A percentile compares a stretch with the other conserved stretches of the same genome.
Conservation (phyloP, 2,329 filamentous ascomycete genomes). For the Bimuria novae-zelandiae region DNA sequence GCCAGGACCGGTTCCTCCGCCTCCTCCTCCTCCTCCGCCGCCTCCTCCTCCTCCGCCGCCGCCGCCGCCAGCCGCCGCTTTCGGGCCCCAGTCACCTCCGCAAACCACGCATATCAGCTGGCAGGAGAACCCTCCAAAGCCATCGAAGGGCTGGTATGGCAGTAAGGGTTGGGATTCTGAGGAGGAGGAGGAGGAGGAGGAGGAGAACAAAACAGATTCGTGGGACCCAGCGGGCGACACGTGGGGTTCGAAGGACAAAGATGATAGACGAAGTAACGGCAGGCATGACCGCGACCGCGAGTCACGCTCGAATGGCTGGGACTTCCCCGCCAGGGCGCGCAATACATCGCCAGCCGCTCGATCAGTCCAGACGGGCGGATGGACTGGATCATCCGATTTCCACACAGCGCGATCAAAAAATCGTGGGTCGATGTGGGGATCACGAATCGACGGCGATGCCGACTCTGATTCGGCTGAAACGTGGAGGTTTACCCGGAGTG, state of each 20-base stretch:
- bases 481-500: not conserved
- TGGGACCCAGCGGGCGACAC: constrained; percentile 28
- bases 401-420: not conserved
- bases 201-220: constrained; percentile 15
- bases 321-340: not conserved
- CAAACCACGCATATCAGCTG: constrained; percentile 19
- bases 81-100: constrained; percentile 6
- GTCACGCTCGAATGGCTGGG: not conserved
- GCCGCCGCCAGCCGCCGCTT: not conserved
- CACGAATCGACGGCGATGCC: not conserved
- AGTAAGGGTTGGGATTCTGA: constrained; percentile 16
- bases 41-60: not conserved
- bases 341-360: not conserved
- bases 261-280: not conserved
- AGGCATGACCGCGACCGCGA: not conserved
- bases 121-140: constrained; percentile 10
- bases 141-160: constrained; percentile 14
- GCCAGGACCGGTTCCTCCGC: not conserved
- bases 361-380: not conserved
- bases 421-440: not conserved
- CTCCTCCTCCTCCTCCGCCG: not conserved
- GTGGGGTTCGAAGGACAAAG: constrained; percentile 12
- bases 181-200: constrained; percentile 13
- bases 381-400: not conserved
- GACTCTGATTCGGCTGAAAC: not conserved